Evolutionary conservation across 805 yeast genomes (phyloP), one percentile per base, ranked within the genome.

Genomic region (Citeromyces matritensis): DNA sequence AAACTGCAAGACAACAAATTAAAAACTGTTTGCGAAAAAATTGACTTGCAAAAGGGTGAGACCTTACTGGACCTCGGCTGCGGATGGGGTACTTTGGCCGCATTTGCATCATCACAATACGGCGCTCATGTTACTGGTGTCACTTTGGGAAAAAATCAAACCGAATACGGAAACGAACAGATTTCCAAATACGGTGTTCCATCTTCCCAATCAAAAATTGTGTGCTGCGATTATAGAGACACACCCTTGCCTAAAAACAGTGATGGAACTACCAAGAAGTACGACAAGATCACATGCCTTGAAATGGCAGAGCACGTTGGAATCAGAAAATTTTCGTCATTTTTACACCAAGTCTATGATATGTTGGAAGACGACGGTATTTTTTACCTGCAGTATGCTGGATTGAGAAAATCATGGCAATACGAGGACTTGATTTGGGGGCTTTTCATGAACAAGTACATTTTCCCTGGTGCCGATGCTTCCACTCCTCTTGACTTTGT

Each of bases 251-350:
- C 66, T 26, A 33, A 30, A n/a, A 32, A 26, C 15, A 42, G 45
- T 25, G 65, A 66, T 35, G 65, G 62, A 40, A 39, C 39, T 11
- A 37, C 44, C 15, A 65, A 60, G 33, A 58, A 58, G 48, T 84
- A 85, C 60, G 73, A 84, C 62, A 82, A 83, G 55, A 84, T 84
- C 49, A 78, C 94, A 25, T 81, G 93, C 58, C 63, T 84, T 51
- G 95, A 84, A 64, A 84, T 84, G 95, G 84, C 94, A 23, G 95
- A 84, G 65, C 95, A 84, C 53, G 95, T 84, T 48, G 95, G 95
- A 50, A 79, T 84, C 44, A 72, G 94, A 55, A 75, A 85, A 49
- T 80, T 84, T 42, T 59, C 72, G 31, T 45, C 77, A 13, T 84
- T 84, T 63, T 62, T 84, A 52, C 58, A 62, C 37, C 95, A 85